Evolutionary conservation across 495 filamentous ascomycete species (phyloP), one percentile per base, ranked within the genome.

Genomic region (Hypoxylon crocopeplum): DNA sequence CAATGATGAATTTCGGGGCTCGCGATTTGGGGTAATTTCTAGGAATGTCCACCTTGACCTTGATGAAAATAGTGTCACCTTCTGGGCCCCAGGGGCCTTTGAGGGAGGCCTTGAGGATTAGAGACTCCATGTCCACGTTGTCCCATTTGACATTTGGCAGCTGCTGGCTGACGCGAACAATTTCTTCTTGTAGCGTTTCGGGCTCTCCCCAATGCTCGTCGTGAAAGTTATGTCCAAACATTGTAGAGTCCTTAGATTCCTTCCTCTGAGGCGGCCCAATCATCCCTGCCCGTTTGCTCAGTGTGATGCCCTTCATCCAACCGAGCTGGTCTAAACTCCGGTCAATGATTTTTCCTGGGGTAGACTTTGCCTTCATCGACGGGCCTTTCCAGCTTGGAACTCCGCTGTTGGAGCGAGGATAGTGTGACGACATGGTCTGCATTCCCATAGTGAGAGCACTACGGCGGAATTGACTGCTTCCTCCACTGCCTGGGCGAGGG

Each of bases 221-320:
- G 44, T 71, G 76, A 39, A 72, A 72, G 27, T 69, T 67, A 16
- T 72, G 76, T 20, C 75, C 69, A 39, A 79, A 78, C 57, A 79
- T 63, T 38, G 61, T 53, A n/a, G 76, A 75, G 45, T 79, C 75
- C 56, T 73, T 74, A 2, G 73, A 75, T 11, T 64, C 69, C 24
- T 72, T 60, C 40, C 73, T 69, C 44, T 59, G 61, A 12, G 77
- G 60, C 10, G 63, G 44, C 11, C 71, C 69, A 8, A 70, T 67
- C 25, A 64, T 59, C 5, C 66, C 61, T 42, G 80, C 81, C 46
- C 79, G 75, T 59, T 87, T 87, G 20, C 77, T 83, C 64, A 97
- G 92, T 56, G 91, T 94, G 33, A 97, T 91, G 24, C 92, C 91
- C 53, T 86, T 90, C 90, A 97, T 96, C 93, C 93, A 97, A 11